Base-by-base conservation (phyloP, 116 monocot species). In the Papilionanthe hybrid region DNA sequence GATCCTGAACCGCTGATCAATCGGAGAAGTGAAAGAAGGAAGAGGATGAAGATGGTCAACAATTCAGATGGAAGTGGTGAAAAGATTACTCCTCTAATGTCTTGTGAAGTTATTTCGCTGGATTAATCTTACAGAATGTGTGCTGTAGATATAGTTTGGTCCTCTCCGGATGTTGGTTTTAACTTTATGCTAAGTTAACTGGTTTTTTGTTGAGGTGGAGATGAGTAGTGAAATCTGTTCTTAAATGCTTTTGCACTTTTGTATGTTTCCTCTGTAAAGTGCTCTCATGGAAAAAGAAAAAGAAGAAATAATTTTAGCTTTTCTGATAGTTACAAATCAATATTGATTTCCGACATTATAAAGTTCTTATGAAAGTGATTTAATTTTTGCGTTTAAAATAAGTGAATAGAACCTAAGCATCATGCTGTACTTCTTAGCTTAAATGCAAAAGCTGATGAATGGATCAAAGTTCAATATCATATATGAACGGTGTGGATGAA, bases 21-120 rank as follows among this genome's bases (percentile, higher is more conserved):
- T 25, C 66, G 67, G 45, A 78, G 78, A 27, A 78, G 65, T 23
- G 66, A 78, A 43, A 78, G 78, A 10, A 78, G 78, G 45, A 78
- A 73, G n/a, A 73, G 15, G 73, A 75, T 75, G 75, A 75, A 49
- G 49, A 5, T 75, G 75, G 15, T 8, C 6, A 75, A 50, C 13
- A 45, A 73, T 43, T 42, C 20, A 22, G 73, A 73, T n/a, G 49
- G 12, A 28, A 48, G 22, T 50, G 49, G 2, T 10, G 75, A 49
- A 27, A 12, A 27, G 4, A 73, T 22, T 43, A 17, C 75, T 75
- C 10, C 11, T 28, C 45, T 44, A 9, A 44, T 44, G 2, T 22
- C 73, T 9, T 11, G 3, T 73, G 75, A 75, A 75, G 75, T 48
- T 28, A 75, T 75, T 12, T 75, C 49, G 0, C 75, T 75, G 37